Conservation (phyloP, 1,284 basidiomycete species). For the Rhodotorula sp. region DNA sequence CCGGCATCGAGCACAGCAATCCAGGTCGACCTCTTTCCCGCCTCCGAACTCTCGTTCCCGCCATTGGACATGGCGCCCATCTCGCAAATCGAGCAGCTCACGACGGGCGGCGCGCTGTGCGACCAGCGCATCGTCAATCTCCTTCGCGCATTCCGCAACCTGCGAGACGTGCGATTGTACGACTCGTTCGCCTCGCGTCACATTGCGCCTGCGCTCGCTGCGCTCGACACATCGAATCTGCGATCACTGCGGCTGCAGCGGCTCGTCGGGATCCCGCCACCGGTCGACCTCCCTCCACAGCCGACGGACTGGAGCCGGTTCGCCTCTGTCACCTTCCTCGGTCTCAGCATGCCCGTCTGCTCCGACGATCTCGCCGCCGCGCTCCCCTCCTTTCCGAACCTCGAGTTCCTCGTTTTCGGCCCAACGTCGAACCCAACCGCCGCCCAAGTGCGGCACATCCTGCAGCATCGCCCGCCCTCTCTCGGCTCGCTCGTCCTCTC, state of each 20-base stretch:
- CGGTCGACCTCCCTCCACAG: conserved; percentile 3
- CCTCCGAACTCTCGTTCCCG: background rate
- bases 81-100: conserved; percentile 8
- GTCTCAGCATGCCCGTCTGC: conserved; percentile 11
- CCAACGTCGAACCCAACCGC: conserved; percentile 4
- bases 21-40: conserved; percentile 29
- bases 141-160: conserved; percentile 9
- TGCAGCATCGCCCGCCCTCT: conserved; percentile 4
- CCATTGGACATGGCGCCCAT: conserved; percentile 24
- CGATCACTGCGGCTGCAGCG: conserved; percentile 8
- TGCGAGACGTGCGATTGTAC: background rate
- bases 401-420: conserved; percentile 8
- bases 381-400: background rate
- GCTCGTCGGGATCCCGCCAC: conserved; percentile 5
- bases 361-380: conserved; percentile 6
- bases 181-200: conserved; percentile 29
- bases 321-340: conserved; percentile 6
- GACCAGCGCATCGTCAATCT: conserved; percentile 22
- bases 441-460: conserved; percentile 7
- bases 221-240: background rate
- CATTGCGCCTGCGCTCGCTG: conserved; percentile 12
- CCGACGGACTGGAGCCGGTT: conserved; percentile 6
- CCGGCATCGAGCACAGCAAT: conserved; percentile 1
- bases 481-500: conserved; percentile 18
- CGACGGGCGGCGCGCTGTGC: conserved; percentile 16